phyloP scores from a whole-genome alignment of 257 asterid species.

The Penstemon newberryi region DNA sequence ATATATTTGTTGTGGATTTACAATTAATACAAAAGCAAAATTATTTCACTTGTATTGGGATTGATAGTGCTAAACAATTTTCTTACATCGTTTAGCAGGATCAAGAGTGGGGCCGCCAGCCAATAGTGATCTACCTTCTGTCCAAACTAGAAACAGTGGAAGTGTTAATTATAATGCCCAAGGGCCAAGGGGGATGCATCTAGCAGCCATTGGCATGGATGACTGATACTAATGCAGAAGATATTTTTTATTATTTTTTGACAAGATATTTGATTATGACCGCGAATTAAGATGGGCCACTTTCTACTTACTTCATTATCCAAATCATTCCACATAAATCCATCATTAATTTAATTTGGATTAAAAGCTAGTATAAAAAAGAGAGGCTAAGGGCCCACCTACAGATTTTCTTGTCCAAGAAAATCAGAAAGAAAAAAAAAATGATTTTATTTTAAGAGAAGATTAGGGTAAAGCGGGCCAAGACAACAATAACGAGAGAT shows the following conservation, averaged over 20 bases:
- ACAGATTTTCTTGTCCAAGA: conserved; percentile 16
- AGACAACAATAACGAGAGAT: conserved; percentile 6
- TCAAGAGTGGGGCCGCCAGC: too few species aligned
- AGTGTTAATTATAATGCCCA: too few species aligned
- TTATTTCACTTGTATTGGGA: too few species aligned
- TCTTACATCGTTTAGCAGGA: too few species aligned
- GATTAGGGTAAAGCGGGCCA: conserved; percentile 13
- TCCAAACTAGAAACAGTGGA: too few species aligned
- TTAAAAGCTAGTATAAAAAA: background rate
- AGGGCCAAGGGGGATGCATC: background rate
- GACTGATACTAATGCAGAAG: background rate
- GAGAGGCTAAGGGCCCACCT: conserved; percentile 2
- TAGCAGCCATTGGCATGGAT: too few species aligned
- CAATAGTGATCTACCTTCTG: too few species aligned
- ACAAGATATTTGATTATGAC: background rate
- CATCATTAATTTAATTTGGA: background rate
- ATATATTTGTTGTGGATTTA: too few species aligned
- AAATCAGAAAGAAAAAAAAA: background rate
- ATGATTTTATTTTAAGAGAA: too few species aligned
- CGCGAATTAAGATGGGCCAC: conserved; percentile 20
- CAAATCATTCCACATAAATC: conserved; percentile 20
- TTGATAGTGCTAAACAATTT: too few species aligned
- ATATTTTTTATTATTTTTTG: background rate
- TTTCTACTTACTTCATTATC: conserved; percentile 7
- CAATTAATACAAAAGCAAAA: too few species aligned